Conservation (phyloP, 768 basidiomycete species). For the Phlegmacium glaucopus region DNA sequence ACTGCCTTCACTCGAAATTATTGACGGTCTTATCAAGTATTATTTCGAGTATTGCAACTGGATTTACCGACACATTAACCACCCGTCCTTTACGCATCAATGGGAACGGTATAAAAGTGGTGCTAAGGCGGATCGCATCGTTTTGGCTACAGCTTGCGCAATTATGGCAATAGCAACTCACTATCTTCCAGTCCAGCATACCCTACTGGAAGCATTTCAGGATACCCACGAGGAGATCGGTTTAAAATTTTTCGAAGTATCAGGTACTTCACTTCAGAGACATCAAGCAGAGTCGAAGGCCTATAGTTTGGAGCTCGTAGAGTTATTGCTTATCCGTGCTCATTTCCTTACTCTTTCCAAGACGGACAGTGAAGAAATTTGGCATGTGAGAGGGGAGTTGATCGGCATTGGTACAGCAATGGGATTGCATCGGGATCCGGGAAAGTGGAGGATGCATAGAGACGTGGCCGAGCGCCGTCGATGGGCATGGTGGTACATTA, state of each 20-base stretch:
- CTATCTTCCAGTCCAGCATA: slow-evolving; percentile 67
- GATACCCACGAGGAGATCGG: slow-evolving; percentile 61
- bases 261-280: slow-evolving; percentile 59
- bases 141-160: slow-evolving; percentile 68
- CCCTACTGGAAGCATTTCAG: slow-evolving; percentile 48
- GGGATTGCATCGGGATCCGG: slow-evolving; percentile 86
- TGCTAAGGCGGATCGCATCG: slow-evolving; percentile 58
- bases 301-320: slow-evolving; percentile 72
- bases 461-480: slow-evolving; percentile 73
- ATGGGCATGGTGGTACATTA: slow-evolving; percentile 92
- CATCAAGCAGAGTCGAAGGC: slow-evolving; percentile 56
- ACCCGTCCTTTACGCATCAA: slow-evolving; percentile 52
- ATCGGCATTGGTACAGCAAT: slow-evolving; percentile 75
- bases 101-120: slow-evolving; percentile 78
- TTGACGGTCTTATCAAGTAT: slow-evolving; percentile 69
- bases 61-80: slow-evolving; percentile 80
- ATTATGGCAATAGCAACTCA: slow-evolving; percentile 72
- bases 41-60: slow-evolving; percentile 89
- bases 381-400: slow-evolving; percentile 71
- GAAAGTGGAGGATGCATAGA: slow-evolving; percentile 66
- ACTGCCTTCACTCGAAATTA: slow-evolving; percentile 62
- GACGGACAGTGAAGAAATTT: slow-evolving; percentile 77
- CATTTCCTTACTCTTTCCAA: slow-evolving; percentile 75
- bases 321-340: slow-evolving; percentile 64
- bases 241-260: slow-evolving; percentile 65